Conservation (phyloP, 495 filamentous ascomycete species). For the Antarctomyces pellizariae region DNA sequence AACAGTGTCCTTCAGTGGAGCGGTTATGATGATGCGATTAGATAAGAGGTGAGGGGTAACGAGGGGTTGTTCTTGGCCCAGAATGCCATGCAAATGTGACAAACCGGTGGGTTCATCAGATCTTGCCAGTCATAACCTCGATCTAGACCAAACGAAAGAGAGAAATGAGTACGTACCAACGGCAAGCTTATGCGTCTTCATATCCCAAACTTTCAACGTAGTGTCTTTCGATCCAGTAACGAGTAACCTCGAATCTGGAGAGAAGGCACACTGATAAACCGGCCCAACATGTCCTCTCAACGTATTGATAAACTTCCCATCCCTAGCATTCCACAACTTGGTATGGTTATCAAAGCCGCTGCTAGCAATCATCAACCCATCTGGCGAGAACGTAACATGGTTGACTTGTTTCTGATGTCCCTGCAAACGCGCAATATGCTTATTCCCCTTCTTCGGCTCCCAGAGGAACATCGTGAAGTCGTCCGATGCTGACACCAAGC, state of each 20-base stretch:
- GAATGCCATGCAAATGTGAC: no score
- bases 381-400: constrained; percentile 81
- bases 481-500: constrained; percentile 74
- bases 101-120: no score
- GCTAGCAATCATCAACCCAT: constrained; percentile 66
- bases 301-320: constrained; percentile 60
- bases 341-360: constrained; percentile 82
- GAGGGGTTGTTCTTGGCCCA: no score
- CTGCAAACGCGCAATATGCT: constrained; percentile 66
- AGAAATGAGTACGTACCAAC: constrained; percentile 13
- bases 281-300: constrained; percentile 82
- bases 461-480: constrained; percentile 96
- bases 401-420: constrained; percentile 96
- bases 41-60: no score
- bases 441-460: constrained; percentile 58
- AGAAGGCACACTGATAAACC: constrained; percentile 79
- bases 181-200: constrained; percentile 57
- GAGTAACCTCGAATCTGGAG: constrained; percentile 63
- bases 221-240: constrained; percentile 80
- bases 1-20: no score
- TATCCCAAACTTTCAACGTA: constrained; percentile 86
- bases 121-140: no score
- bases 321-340: constrained; percentile 64
- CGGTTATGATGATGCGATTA: no score
- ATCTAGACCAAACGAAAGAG: neutral